A percentile compares a stretch with the other conserved stretches of the same genome.
phyloP scores from a whole-genome alignment of 805 yeast species.

The Saturnispora besseyi region DNA sequence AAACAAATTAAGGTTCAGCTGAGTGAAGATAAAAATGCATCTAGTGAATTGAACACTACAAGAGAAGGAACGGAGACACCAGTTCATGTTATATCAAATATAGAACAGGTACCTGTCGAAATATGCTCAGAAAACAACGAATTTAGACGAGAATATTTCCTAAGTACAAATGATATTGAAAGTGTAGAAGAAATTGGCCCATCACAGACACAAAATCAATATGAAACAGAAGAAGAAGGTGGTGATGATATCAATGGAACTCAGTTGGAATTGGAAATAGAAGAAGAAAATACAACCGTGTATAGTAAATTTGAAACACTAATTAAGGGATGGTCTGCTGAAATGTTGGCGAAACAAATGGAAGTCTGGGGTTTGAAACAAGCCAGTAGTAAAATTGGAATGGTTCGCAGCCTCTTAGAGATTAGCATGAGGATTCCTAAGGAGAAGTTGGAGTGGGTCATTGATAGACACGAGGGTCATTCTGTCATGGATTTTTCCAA shows the following conservation, averaged over 20 bases:
- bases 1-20: background rate
- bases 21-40: background rate
- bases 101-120: no score
- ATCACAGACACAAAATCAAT: conserved; percentile 24
- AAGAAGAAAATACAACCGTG: background rate
- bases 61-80: background rate
- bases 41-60: background rate
- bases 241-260: background rate
- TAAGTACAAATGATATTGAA: conserved; percentile 7
- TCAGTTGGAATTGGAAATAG: background rate
- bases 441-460: conserved; percentile 5
- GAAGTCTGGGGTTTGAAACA: conserved; percentile 33
- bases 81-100: no score
- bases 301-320: conserved; percentile 3
- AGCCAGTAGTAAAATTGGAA: conserved; percentile 11
- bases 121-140: no score
- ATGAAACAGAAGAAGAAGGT: background rate
- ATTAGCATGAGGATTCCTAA: conserved; percentile 5
- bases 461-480: conserved; percentile 1
- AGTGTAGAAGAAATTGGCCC: conserved; percentile 20
- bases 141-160: background rate
- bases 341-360: conserved; percentile 18
- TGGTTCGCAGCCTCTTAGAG: conserved; percentile 17
- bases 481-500: conserved; percentile 5
- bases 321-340: conserved; percentile 7